phyloP scores from a whole-genome alignment of 2,329 filamentous ascomycete species.

The Botrytis sinoallii region DNA sequence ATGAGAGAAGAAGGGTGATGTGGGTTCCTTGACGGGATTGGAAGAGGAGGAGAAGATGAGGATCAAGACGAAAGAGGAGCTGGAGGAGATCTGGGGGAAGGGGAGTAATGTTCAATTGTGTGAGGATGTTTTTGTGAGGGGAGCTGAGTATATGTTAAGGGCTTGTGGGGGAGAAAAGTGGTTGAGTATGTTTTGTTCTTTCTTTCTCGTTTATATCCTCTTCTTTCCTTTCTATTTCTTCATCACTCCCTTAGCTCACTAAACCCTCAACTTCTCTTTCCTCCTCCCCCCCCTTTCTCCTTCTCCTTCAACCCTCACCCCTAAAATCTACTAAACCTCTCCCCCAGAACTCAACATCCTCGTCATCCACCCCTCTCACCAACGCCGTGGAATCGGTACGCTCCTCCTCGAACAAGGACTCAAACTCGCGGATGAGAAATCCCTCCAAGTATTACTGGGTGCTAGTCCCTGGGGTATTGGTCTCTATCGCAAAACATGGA shows the following conservation, averaged over 20 bases:
- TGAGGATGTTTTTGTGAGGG: conserved; percentile 29
- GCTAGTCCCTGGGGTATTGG: conserved; percentile 30
- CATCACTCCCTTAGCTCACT: background rate
- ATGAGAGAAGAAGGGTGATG: conserved; percentile 9
- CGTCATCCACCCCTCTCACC: conserved; percentile 26
- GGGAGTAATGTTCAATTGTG: conserved; percentile 31
- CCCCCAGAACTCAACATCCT: conserved; percentile 29
- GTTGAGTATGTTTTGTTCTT: conserved; percentile 28
- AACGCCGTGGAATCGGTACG: conserved; percentile 31
- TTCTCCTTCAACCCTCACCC: background rate
- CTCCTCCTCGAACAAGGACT: conserved; percentile 28
- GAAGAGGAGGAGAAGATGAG: background rate
- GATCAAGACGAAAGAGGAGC: background rate
- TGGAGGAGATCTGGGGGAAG: conserved; percentile 22
- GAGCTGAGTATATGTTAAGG: conserved; percentile 28
- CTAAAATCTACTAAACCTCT: background rate
- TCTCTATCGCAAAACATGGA: conserved; percentile 31
- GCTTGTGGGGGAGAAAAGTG: conserved; percentile 25
- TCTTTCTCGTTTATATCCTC: background rate
- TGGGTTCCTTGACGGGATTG: no score
- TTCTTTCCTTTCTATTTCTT: background rate
- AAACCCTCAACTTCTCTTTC: background rate
- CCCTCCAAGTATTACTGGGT: conserved; percentile 33
- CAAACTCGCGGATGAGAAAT: conserved; percentile 25
- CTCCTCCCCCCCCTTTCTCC: background rate